Evolutionary conservation across 352 stramenopile species (phyloP).

Genomic region (Phytophthora pseudosyringae): DNA sequence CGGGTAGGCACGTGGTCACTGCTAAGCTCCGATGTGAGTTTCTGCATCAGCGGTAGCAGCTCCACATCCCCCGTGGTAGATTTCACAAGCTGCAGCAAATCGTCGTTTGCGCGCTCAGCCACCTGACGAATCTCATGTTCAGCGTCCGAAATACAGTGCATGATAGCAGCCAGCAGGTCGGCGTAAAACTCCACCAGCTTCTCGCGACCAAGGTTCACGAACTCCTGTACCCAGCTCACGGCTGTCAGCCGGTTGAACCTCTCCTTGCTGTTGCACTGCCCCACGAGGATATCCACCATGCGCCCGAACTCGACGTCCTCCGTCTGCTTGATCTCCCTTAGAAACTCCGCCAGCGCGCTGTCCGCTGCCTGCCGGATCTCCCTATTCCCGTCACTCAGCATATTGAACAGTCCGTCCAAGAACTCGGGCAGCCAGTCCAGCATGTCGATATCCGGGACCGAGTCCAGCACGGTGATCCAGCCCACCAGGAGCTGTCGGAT

Average conservation of each 20-base stretch:
- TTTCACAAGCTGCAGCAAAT: conserved; percentile 95
- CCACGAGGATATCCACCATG: conserved; percentile 97
- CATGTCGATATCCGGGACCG: conserved; percentile 99
- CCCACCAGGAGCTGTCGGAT: conserved; percentile 98
- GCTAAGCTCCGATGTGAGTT: conserved; percentile 94
- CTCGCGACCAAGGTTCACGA: conserved; percentile 96
- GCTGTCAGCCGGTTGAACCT: conserved; percentile 97
- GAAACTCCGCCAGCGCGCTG: conserved; percentile 94
- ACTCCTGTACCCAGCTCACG: conserved; percentile 98
- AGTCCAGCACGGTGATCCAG: conserved; percentile 99
- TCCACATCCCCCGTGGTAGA: conserved; percentile 91
- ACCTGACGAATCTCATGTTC: conserved; percentile 97
- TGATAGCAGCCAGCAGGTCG: conserved; percentile 95
- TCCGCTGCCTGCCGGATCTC: conserved; percentile 98
- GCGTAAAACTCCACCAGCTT: conserved; percentile 96
- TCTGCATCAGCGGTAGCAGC: conserved; percentile 94
- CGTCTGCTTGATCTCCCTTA: conserved; percentile 96
- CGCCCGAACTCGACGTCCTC: conserved; percentile 97
- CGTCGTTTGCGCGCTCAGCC: conserved; percentile 97
- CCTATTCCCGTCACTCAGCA: conserved; percentile 98
- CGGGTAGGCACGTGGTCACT: conserved; percentile 97
- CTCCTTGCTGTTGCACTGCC: conserved; percentile 98
- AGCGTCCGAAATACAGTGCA: conserved; percentile 98
- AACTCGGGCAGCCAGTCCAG: conserved; percentile 98
- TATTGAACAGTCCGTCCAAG: conserved; percentile 99